Base-by-base conservation (phyloP, 768 basidiomycete species). In the Amyloporia xantha region DNA sequence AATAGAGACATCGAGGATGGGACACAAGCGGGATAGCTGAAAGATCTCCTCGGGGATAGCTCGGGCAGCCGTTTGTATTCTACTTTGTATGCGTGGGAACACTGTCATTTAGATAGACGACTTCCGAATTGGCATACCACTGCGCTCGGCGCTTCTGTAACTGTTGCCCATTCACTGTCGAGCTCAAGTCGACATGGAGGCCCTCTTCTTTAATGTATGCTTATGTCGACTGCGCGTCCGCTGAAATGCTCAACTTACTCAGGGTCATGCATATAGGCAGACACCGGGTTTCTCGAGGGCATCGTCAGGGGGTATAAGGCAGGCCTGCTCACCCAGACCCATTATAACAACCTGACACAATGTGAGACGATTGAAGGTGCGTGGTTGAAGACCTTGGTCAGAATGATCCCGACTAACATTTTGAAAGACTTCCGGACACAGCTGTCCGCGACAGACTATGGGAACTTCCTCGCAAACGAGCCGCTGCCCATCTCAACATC, bases 381-480 rank as follows among this genome's bases (percentile, higher is more conserved):
- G 73, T 55, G 20, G 2, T 27, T 15, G 30, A 15, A 33, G 30
- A 33, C 30, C 15, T n/a, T n/a, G n/a, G n/a, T n/a, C n/a, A n/a
- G n/a, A n/a, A n/a, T n/a, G n/a, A n/a, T n/a, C n/a, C n/a, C n/a
- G n/a, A n/a, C n/a, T n/a, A n/a, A n/a, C n/a, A n/a, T 13, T 27
- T 12, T 25, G 3, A 2, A 59, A 98, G 96, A 99, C 69, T 84
- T 99, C 68, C 78, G 91, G 54, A 93, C 96, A 40, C 96, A 99
- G 63, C 76, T 99, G 26, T 88, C 91, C 13, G 82, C 94, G 11
- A 98, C 95, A 4, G 96, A 99, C 70, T 99, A 99, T 65, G 93
- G 94, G 62, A 95, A 91, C 70, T 99, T 99, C 68, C 84, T 99
- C 40, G 84, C 95, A 24, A 97, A 97, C 61, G 96, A 99, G 65